Base-by-base conservation (phyloP, 805 yeast genomes). In the Metschnikowia koreensis region DNA sequence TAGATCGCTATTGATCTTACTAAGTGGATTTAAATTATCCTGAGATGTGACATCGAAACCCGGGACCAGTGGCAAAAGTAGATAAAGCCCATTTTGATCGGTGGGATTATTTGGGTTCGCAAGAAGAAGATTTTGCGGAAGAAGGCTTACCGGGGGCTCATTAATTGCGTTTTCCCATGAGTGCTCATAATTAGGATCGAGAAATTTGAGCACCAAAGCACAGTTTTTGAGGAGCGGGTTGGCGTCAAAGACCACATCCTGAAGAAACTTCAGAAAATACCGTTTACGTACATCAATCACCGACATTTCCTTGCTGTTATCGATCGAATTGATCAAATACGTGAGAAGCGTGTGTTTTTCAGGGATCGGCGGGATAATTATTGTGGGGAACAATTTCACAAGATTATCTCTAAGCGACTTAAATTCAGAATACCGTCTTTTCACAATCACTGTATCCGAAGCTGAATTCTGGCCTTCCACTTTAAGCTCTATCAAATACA, bases 101-200 rank as follows among this genome's bases (percentile, higher is more conserved):
- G 78, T 70, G 3, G 86, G 83, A 53, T 78, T 65, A 36, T 74
- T 60, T 1, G 84, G 81, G 33, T 81, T 79, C 4, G 81, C 76
- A 15, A 81, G 65, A 17, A 81, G 61, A 37, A 78, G 63, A 43
- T 79, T 79, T 45, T 74, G 71, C 3, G 84, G 81, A 3, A 81
- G 66, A 29, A 73, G 57, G 47, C 68, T 73, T 9, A 69, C 69
- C 2, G 79, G 79, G 1, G 79, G 77, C 55, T 75, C 79, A 52
- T 75, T 74, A 48, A 80, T 68, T 1, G 80, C 77, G 59, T 79
- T 74, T n/a, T 66, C 63, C 84, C 84, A 81, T 52, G 77, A 69
- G 51, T 69, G 66, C 55, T 78, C 82, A 46, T 71, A 74, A 63
- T 70, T 66, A 6, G 82, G 82, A 57, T 80, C 84, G 34, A 81